Conservation (phyloP, 352 stramenopile species). For the Phytophthora melonis region DNA sequence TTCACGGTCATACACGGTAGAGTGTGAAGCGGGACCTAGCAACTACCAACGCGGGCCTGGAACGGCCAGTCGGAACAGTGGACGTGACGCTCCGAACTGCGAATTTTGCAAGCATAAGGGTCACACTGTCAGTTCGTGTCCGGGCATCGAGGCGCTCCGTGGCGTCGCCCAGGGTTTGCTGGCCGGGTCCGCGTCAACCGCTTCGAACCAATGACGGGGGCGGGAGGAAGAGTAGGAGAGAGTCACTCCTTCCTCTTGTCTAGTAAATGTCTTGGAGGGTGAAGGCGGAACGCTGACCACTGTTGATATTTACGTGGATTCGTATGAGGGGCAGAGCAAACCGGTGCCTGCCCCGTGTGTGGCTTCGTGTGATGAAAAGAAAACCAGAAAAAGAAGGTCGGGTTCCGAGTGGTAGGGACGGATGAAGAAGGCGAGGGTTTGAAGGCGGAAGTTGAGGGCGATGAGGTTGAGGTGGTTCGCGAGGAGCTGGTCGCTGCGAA, state of each 20-base stretch:
- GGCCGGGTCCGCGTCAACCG: background rate
- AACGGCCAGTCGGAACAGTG: background rate
- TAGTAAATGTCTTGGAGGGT: background rate
- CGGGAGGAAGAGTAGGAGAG: background rate
- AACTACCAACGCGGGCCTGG: background rate
- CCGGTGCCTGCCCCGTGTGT: no score
- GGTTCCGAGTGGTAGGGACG: background rate
- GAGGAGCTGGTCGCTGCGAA: no score
- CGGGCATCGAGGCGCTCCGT: background rate
- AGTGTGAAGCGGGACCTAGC: background rate
- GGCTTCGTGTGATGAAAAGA: background rate
- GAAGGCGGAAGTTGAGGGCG: no score
- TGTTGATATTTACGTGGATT: background rate
- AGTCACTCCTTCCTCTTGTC: slow-evolving; percentile 2
- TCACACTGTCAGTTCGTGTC: background rate
- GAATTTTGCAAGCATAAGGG: no score
- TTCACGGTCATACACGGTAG: background rate
- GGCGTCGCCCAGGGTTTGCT: background rate
- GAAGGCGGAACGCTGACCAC: background rate
- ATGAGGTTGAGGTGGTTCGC: no score
- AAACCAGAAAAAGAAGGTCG: background rate
- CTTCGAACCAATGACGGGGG: background rate
- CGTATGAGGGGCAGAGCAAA: no score
- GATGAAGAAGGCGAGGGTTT: no score
- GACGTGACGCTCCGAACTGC: no score